Evolutionary conservation across 148 eudicot species (phyloP), one percentile per base, ranked within the genome.

Genomic region (Nepenthes mirabilis): DNA sequence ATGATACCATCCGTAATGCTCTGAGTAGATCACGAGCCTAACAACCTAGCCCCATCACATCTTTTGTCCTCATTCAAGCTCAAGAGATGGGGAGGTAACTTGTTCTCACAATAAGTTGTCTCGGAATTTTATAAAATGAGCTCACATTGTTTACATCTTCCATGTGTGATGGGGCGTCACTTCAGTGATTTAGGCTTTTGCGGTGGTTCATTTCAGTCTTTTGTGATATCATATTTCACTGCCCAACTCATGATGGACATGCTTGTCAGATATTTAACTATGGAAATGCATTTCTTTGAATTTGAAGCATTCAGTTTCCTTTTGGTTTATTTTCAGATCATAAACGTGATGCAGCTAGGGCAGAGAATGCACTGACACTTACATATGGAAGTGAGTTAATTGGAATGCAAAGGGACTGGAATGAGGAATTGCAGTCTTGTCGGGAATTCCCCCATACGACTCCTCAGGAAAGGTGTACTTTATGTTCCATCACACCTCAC

Each of bases 381-480:
- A 79, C 97, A 8, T 94, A 86, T 76, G 99, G 99, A 78, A 87
- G 95, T 74, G 99, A 94, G 73, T 74, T 87, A 59, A 85, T 91
- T 72, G 96, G 96, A 50, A 88, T 88, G 98, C 93, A 88, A 68
- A 83, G 94, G 68, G 98, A 88, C 65, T 88, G 96, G 99, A 94
- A 94, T 70, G 99, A 94, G 65, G 99, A 94, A 64, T 74, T 94
- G 71, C 99, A 94, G 74, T 84, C 97, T 37, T 94, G 99, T 74
- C 82, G 99, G 37, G 99, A 94, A 75, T 94, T 94, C 66, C 99
- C 99, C 35, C 97, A 83, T 72, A 64, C 90, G n/a, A 71, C 73
- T 62, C 75, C 85, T 60, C 97, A 82, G 68, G 99, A 94, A 75
- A 84, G 96, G 99, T 93, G 68, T 50, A 37, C 4, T 52, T 52